phyloP scores from a whole-genome alignment of 2,329 filamentous ascomycete genomes.

The Metarhizium sp. region DNA sequence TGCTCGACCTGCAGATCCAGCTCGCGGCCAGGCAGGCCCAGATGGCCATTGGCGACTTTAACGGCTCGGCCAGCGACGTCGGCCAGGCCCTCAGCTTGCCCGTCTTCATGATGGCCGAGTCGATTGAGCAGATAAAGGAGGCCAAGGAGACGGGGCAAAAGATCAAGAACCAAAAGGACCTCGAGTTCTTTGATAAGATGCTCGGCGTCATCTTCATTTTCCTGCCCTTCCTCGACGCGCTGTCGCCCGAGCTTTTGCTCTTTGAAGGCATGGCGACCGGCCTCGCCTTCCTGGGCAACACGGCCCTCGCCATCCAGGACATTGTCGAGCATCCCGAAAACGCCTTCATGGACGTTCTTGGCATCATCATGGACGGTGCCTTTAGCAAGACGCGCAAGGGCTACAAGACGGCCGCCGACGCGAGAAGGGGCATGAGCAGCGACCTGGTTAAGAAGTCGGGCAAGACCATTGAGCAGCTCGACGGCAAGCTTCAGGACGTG shows the following conservation, averaged over 20 bases:
- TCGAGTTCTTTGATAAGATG: neutral
- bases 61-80: slow-evolving; percentile 1
- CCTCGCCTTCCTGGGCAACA: neutral
- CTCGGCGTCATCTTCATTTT: slow-evolving; percentile 1
- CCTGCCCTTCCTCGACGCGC: neutral
- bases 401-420: too few relatives aligned
- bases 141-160: neutral
- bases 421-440: too few relatives aligned
- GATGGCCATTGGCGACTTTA: neutral
- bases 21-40: neutral
- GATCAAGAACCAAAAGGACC: neutral
- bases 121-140: neutral
- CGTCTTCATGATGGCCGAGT: slow-evolving; percentile 5
- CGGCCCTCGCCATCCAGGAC: slow-evolving; percentile 1
- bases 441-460: neutral
- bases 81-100: slow-evolving; percentile 1
- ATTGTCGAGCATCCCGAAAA: slow-evolving; percentile 2
- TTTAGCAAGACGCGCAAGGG: too few relatives aligned
- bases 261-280: neutral
- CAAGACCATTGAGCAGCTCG: slow-evolving; percentile 5
- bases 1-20: neutral
- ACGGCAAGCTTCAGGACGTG: slow-evolving; percentile 4
- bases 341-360: slow-evolving; percentile 2
- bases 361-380: slow-evolving; percentile 3
- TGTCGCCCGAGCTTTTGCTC: neutral